Conservation (phyloP, 2,329 filamentous ascomycete species). For the Aspergillus texensis region DNA sequence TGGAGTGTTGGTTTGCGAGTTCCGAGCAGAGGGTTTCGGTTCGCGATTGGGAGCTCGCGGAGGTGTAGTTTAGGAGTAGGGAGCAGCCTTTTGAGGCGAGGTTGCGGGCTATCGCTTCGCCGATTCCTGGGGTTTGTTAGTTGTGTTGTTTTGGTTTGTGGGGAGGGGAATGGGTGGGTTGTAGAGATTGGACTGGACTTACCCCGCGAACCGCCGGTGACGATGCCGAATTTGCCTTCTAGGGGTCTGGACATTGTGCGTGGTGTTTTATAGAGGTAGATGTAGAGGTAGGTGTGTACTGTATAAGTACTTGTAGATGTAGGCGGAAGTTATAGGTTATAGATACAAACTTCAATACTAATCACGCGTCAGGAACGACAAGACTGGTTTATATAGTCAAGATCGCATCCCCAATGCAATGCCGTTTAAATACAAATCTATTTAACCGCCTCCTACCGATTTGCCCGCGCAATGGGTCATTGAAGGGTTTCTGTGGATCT, state of each 20-base stretch:
- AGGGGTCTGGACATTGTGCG: constrained; percentile 42
- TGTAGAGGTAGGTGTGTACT: not conserved
- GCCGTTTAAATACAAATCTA: not conserved
- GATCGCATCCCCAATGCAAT: not conserved
- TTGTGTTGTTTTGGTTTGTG: not conserved
- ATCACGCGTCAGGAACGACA: not conserved
- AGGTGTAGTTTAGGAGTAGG: constrained; percentile 72
- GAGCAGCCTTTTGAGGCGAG: constrained; percentile 73
- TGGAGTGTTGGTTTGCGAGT: constrained; percentile 60
- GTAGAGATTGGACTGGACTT: constrained; percentile 23
- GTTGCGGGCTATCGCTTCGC: constrained; percentile 67
- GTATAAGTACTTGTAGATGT: not conserved
- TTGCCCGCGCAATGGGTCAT: not conserved
- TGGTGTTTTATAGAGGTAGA: not conserved
- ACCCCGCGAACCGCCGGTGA: constrained; percentile 81
- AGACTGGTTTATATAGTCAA: not conserved
- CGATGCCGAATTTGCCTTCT: constrained; percentile 76
- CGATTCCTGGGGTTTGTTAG: constrained; percentile 63
- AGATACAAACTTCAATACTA: not conserved
- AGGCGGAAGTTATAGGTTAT: no score
- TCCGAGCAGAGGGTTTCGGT: constrained; percentile 58
- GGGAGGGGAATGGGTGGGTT: constrained; percentile 3
- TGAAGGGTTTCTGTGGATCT: not conserved
- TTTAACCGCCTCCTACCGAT: not conserved
- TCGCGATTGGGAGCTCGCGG: constrained; percentile 57